A percentile compares a stretch with the other conserved stretches of the same genome.
Conservation (phyloP, 495 filamentous ascomycete genomes). For the Aspergillus kassunensis region DNA sequence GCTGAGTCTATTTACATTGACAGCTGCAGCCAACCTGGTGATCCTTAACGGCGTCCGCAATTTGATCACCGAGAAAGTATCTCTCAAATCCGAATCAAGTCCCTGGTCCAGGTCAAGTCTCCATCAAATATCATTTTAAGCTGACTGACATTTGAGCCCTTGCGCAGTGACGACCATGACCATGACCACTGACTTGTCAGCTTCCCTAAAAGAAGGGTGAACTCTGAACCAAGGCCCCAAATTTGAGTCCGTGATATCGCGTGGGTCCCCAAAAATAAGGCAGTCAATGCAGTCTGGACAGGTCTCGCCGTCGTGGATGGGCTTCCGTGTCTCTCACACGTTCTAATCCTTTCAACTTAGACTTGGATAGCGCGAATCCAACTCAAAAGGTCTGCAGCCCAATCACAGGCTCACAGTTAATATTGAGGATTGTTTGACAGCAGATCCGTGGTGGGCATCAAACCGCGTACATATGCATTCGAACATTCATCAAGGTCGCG, state of each 20-base stretch:
- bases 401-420: background rate
- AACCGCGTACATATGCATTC: background rate
- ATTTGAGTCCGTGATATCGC: slow-evolving; percentile 13
- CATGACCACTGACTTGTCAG: slow-evolving; percentile 12
- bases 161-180: too few species aligned
- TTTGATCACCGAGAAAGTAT: too few species aligned
- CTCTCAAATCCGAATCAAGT: too few species aligned
- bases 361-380: slow-evolving; percentile 6
- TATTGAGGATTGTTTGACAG: background rate
- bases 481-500: background rate
- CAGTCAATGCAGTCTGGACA: background rate
- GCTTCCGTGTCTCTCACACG: slow-evolving; percentile 5
- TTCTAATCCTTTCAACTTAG: slow-evolving; percentile 7
- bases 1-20: background rate
- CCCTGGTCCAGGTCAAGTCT: too few species aligned
- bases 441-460: background rate
- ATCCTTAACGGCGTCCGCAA: slow-evolving; percentile 11
- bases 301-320: background rate
- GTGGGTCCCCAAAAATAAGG: too few species aligned
- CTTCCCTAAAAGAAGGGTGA: slow-evolving; percentile 2
- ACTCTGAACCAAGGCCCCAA: slow-evolving; percentile 9
- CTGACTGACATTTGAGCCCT: too few species aligned
- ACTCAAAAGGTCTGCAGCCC: background rate
- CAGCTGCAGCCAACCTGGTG: background rate
- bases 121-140: too few species aligned